phyloP scores from a whole-genome alignment of 2,329 filamentous ascomycete species.

The Penicillium sp. region DNA sequence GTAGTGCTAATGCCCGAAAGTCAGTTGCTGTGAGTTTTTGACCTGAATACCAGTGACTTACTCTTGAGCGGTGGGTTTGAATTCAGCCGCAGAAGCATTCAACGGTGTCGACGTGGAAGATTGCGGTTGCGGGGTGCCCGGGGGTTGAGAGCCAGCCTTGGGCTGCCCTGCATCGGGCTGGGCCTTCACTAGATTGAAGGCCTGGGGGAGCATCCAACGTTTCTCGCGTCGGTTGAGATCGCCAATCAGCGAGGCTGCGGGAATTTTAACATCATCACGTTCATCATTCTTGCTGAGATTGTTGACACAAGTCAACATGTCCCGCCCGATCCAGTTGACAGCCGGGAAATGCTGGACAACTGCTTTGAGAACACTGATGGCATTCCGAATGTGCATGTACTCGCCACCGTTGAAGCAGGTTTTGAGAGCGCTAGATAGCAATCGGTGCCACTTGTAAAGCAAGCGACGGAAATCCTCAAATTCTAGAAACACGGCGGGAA shows the following conservation, averaged over 20 bases:
- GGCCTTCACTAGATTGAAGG: constrained; percentile 37
- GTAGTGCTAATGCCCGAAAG: constrained; percentile 24
- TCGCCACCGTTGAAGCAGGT: constrained; percentile 74
- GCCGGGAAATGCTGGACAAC: constrained; percentile 78
- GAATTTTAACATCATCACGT: constrained; percentile 47
- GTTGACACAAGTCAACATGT: constrained; percentile 41
- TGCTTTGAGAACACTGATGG: constrained; percentile 79
- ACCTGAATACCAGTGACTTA: constrained; percentile 26
- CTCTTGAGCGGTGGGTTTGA: constrained; percentile 34
- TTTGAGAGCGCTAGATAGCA: constrained; percentile 72
- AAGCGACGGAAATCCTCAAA: constrained; percentile 82
- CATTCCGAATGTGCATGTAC: constrained; percentile 97
- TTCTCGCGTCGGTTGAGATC: constrained; percentile 46
- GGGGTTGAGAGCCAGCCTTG: constrained; percentile 23
- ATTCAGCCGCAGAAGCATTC: constrained; percentile 40
- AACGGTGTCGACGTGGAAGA: constrained; percentile 33
- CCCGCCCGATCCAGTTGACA: constrained; percentile 74
- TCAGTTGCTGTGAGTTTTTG: constrained; percentile 18
- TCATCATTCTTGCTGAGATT: constrained; percentile 42
- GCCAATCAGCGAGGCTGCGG: constrained; percentile 46
- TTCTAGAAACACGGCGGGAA: constrained; percentile 65
- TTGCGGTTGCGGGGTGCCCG: constrained; percentile 25
- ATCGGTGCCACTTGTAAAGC: constrained; percentile 84
- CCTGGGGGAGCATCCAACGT: constrained; percentile 46
- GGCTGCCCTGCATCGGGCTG: constrained; percentile 15